These are phyloP conservation scores for Tetragonia tetragonoides DNA, from an alignment of 148 eudicot species.

Conservation along the genomic window DNA sequence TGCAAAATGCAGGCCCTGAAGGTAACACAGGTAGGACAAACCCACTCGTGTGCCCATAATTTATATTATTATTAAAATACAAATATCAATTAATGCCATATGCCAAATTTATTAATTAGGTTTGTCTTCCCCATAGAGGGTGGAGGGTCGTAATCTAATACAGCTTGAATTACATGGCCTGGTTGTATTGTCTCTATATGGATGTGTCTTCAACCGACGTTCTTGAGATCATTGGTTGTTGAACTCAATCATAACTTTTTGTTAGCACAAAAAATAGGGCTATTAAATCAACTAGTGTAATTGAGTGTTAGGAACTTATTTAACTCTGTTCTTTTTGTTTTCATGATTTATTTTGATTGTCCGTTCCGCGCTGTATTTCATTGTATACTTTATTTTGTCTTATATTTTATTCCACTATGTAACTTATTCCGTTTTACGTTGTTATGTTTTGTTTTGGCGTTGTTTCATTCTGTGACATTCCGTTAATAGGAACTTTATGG, in stretches of 20 bases:
- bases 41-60: conserved; percentile 29
- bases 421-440: too few relatives aligned
- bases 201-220: conserved; percentile 18
- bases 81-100: not conserved
- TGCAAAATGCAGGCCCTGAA: conserved; percentile 5
- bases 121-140: not conserved
- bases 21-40: conserved; percentile 23
- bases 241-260: not conserved
- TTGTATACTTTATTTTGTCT: too few relatives aligned
- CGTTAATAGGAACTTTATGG: too few relatives aligned
- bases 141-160: conserved; percentile 20
- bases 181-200: not conserved
- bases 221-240: conserved; percentile 11
- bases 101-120: not conserved
- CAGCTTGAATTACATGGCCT: conserved; percentile 1
- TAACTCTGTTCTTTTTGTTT: too few relatives aligned
- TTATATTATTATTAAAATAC: not conserved
- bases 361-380: too few relatives aligned
- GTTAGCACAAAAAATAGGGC: too few relatives aligned
- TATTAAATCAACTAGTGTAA: too few relatives aligned
- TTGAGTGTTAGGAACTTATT: too few relatives aligned
- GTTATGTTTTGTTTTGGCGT: too few relatives aligned
- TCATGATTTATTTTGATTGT: too few relatives aligned
- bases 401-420: too few relatives aligned
- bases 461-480: too few relatives aligned